Conservation (phyloP, 1,139 yeast species). For the Lodderomyces margitis region DNA sequence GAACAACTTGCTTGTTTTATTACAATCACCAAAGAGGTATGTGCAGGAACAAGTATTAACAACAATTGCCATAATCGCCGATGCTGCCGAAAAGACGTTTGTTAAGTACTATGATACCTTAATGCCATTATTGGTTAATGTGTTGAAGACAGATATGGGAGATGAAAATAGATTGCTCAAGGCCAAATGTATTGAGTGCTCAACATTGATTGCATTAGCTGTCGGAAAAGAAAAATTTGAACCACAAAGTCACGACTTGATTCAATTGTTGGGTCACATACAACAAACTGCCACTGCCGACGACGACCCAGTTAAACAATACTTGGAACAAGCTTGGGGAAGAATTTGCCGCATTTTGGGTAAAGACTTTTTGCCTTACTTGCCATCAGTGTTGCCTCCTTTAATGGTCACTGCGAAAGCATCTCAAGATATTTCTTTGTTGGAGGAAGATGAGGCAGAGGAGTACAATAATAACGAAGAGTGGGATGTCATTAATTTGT, state of each 20-base stretch:
- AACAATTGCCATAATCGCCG: constrained; percentile 96
- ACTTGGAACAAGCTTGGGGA: constrained; percentile 95
- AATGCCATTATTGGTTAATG: constrained; percentile 85
- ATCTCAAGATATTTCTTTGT: constrained; percentile 80
- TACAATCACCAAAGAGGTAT: constrained; percentile 84
- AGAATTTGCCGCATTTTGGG: constrained; percentile 87
- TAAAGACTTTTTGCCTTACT: constrained; percentile 79
- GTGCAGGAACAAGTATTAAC: constrained; percentile 97
- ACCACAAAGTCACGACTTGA: constrained; percentile 72
- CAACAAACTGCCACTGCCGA: constrained; percentile 58
- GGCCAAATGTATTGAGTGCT: constrained; percentile 95
- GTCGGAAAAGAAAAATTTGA: constrained; percentile 90
- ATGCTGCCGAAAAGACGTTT: constrained; percentile 91
- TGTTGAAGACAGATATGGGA: constrained; percentile 75
- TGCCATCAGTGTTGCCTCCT: constrained; percentile 89
- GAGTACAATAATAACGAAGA: constrained; percentile 82
- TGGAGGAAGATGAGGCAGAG: constrained; percentile 87
- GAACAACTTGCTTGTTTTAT: constrained; percentile 66
- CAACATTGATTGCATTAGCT: constrained; percentile 92
- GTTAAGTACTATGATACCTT: constrained; percentile 89
- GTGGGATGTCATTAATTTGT: constrained; percentile 90
- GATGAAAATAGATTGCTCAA: constrained; percentile 76
- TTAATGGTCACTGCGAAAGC: constrained; percentile 81
- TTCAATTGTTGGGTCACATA: constrained; percentile 68
- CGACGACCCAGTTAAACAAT: constrained; percentile 86